Base-by-base conservation (phyloP, 306 rosid genomes). In the Corylus heterophylla region DNA sequence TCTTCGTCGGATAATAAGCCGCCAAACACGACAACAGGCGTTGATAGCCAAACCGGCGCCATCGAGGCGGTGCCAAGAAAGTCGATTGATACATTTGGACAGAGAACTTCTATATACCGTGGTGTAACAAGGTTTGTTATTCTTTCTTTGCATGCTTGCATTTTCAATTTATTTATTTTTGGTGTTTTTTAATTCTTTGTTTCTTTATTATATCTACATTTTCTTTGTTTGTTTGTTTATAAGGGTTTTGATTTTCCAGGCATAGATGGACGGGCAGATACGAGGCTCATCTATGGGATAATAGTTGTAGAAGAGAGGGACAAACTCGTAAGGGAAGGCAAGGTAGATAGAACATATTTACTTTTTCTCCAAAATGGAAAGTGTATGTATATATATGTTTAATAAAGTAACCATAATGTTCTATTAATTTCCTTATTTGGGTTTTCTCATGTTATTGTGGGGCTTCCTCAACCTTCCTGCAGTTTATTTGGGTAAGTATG, bases 231-330 rank as follows among this genome's bases (percentile, higher is more conserved):
- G 5, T 17, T 29, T 22, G 48, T 10, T 54, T 54, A n/a, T 44
- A 25, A 37, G 47, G 76, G 67, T 12, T 11, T 37, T 56, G 20
- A 74, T 68, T 14, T 76, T 70, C 5, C 79, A 94, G 98, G 84
- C 98, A 94, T 80, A 89, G 98, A 81, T 94, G 98, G 98, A 94
- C 98, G 0, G 97, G 98, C 3, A 94, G 98, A 87, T 94, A 94
- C 78, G 98, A 94, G 76, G 98, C 98, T 82, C 97, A 94, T 74
- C 82, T 94, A 5, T 94, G 98, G 98, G 98, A 94, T 76, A 94
- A 94, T 58, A 94, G 97, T 83, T 94, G 98, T 62, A 91, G 98
- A 85, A 89, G 98, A 85, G 98, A 94, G 69, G 98, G 98, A n/a
- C 98, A 94, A 72, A 94, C 97, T 81, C 88, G 98, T 39, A 94